phyloP scores from a whole-genome alignment of 257 asterid species.

The Sherardia arvensis region DNA sequence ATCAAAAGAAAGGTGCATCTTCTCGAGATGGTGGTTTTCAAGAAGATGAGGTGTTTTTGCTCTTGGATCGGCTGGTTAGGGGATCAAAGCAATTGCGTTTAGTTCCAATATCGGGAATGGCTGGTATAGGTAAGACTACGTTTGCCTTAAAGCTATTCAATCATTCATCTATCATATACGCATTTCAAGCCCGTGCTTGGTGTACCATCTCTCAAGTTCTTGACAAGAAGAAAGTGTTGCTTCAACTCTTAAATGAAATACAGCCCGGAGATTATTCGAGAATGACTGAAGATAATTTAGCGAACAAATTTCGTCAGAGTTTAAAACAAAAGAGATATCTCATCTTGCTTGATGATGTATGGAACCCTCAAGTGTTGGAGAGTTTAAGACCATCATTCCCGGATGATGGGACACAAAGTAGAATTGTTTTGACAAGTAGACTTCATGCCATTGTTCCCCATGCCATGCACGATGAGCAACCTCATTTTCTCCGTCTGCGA shows the following conservation, averaged over 20 bases:
- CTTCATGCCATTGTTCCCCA: background rate
- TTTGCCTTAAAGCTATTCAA: background rate
- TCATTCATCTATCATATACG: background rate
- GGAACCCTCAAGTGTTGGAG: background rate
- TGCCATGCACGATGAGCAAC: too few relatives aligned
- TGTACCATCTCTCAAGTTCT: background rate
- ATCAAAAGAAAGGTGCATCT: too few relatives aligned
- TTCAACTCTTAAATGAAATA: background rate
- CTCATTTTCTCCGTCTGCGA: background rate
- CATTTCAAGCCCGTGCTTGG: too few relatives aligned
- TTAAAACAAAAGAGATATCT: background rate
- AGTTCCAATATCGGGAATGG: background rate
- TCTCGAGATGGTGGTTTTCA: background rate
- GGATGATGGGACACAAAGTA: background rate
- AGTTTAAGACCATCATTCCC: background rate
- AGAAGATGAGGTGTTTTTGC: background rate
- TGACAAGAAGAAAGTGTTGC: background rate
- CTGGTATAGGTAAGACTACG: background rate
- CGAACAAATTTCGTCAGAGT: background rate
- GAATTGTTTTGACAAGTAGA: constrained; percentile 1
- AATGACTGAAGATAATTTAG: background rate
- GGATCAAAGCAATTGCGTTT: background rate
- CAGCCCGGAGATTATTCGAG: background rate
- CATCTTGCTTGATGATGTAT: background rate
- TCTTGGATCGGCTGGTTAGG: background rate